phyloP scores from a whole-genome alignment of 1,284 basidiomycete genomes.

The Leccinum pachyderme region DNA sequence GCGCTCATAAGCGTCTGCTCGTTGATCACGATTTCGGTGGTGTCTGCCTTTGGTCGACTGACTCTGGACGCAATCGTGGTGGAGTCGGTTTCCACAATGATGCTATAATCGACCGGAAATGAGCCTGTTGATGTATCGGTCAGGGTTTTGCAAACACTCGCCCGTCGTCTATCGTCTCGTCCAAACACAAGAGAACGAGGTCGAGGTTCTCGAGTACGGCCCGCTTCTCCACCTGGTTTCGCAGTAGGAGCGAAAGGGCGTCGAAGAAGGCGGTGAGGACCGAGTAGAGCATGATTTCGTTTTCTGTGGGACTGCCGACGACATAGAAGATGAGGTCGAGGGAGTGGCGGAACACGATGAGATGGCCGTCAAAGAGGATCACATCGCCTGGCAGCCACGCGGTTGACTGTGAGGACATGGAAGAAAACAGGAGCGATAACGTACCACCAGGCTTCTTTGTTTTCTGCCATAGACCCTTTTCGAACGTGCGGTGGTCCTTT shows the following conservation, averaged over 20 bases:
- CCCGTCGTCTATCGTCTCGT: slow-evolving; percentile 99
- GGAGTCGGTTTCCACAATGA: slow-evolving; percentile 96
- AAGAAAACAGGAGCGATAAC: slow-evolving; percentile 26
- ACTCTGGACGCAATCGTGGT: slow-evolving; percentile 94
- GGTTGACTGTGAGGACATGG: slow-evolving; percentile 2
- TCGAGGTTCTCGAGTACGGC: slow-evolving; percentile 95
- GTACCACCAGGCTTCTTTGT: slow-evolving; percentile 87
- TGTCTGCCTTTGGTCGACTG: slow-evolving; percentile 89
- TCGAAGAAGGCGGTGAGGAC: slow-evolving; percentile 87
- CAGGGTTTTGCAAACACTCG: slow-evolving; percentile 37
- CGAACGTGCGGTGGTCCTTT: slow-evolving; percentile 95
- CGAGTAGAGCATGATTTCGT: slow-evolving; percentile 93
- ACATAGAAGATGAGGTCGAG: slow-evolving; percentile 97
- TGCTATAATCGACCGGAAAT: slow-evolving; percentile 47
- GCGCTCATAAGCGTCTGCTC: slow-evolving; percentile 95
- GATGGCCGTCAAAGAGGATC: slow-evolving; percentile 87
- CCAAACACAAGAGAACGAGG: slow-evolving; percentile 87
- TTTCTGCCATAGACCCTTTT: slow-evolving; percentile 95
- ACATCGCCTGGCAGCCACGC: slow-evolving; percentile 72
- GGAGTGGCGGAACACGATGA: slow-evolving; percentile 92
- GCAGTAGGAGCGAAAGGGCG: slow-evolving; percentile 80
- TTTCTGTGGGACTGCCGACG: slow-evolving; percentile 85
- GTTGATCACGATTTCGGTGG: slow-evolving; percentile 97
- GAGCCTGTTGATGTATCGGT: slow-evolving; percentile 1
- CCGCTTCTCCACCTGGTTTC: slow-evolving; percentile 94